Evolutionary conservation across 805 yeast species (phyloP), one percentile per base, ranked within the genome.

Genomic region (Clavispora phyllophila): DNA sequence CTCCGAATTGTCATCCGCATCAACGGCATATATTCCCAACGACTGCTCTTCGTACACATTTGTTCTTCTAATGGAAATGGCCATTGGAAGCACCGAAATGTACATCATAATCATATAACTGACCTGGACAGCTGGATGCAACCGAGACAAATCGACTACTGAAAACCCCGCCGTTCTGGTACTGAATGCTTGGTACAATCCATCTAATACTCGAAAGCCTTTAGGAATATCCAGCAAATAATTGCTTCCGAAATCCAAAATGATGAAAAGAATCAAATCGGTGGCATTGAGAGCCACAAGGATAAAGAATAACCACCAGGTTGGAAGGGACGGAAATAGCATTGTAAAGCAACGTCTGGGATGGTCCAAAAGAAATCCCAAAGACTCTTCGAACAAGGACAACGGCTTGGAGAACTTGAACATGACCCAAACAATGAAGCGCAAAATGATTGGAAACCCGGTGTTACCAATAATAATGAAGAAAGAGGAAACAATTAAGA

Each of bases 31-130:
- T n/a, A 89, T 76, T n/a, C 99, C 99, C 43, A 93, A 66, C 0
- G 96, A 86, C 59, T 89, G 98, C 57, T 93, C 99, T 61, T 93
- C 99, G 66, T 93, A 93, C 42, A 93, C 99, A 61, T 93, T 93
- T 15, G 99, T 93, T 61, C 97, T 78, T 67, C 99, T 81, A 48
- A 93, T 89, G 29, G 96, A 87, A 50, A 93, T 93, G 25, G 99
- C 99, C 53, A 93, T 70, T 1, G 99, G 99, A 58, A 90, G 72
- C 35, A 91, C 97, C 13, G 98, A 91, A 22, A 93, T 89, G 66
- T 93, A 93, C 99, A 93, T 93, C 98, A 93, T 91, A 46, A 93
- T 76, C 81, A 88, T 76, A 61, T 93, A 93, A 53, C 93, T 81
- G 23, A 93, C 95, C 61, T 89, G 96, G 39, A 91, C 87, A 0